These are phyloP conservation scores for Kodamaea jinghongensis DNA, from an alignment of 805 yeast genomes.

Conservation along the genomic window DNA sequence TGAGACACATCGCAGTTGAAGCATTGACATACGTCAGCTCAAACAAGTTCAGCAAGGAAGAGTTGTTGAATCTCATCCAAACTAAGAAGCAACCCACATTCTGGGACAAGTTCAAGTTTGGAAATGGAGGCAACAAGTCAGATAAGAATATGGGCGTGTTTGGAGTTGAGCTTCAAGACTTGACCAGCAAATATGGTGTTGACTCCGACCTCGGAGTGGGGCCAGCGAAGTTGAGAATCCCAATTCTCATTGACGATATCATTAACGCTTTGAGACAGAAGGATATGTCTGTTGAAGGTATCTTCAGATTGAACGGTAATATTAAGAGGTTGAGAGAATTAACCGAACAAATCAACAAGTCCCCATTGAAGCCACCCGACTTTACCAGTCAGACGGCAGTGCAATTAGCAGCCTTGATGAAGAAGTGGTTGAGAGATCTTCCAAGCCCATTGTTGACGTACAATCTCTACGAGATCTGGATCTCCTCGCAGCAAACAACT, in stretches of 20 bases:
- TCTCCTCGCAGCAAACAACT: slow-evolving; percentile 55
- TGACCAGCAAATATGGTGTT: slow-evolving; percentile 72
- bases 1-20: slow-evolving; percentile 58
- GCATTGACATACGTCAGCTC: slow-evolving; percentile 39
- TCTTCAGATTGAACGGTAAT: slow-evolving; percentile 94
- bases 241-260: slow-evolving; percentile 82
- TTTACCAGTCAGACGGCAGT: slow-evolving; percentile 77
- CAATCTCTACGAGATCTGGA: slow-evolving; percentile 74
- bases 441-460: slow-evolving; percentile 88
- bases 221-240: slow-evolving; percentile 74
- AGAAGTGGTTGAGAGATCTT: slow-evolving; percentile 85
- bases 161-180: slow-evolving; percentile 69
- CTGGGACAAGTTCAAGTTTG: slow-evolving; percentile 51
- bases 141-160: slow-evolving; percentile 51
- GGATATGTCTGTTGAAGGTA: slow-evolving; percentile 95
- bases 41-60: slow-evolving; percentile 27
- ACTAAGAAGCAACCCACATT: slow-evolving; percentile 44
- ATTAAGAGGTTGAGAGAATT: slow-evolving; percentile 75
- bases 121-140: slow-evolving; percentile 19
- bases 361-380: slow-evolving; percentile 70
- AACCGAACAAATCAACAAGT: slow-evolving; percentile 67
- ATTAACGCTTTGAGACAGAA: slow-evolving; percentile 79
- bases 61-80: slow-evolving; percentile 41
- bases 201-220: slow-evolving; percentile 86
- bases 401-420: slow-evolving; percentile 89